Evolutionary conservation across 345 rosid species (phyloP), one percentile per base, ranked within the genome.

Genomic region (Salix udensis): DNA sequence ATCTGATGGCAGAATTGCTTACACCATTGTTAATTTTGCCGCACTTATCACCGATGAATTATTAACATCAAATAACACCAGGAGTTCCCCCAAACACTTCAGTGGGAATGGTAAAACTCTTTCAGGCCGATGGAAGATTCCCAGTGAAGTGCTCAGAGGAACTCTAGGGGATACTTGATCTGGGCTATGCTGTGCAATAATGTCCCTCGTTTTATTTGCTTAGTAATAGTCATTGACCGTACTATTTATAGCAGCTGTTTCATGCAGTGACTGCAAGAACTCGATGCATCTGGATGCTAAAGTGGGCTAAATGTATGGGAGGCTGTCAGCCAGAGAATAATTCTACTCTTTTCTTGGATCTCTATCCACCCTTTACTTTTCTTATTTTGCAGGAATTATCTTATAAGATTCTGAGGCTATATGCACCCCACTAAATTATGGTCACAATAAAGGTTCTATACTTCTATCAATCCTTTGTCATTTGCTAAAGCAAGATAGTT

Each of bases 61-160:
- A 40, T 9, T 9, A 9, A 40, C 44, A 67, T 39, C 70, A 77
- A 71, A 71, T 65, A 71, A 71, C 70, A 76, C 82, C 83, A 52
- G 46, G 87, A 89, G 92, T 84, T 86, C 88, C 87, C 86, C 88
- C 87, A 87, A 86, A 87, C 92, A 86, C 84, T 89, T 86, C 86
- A 86, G 81, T 80, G 55, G 75, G 77, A 31, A 68, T 6, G 19
- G 7, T 42, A 44, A 6, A n/a, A 9, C 42, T 8, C 42, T 39
- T 24, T 42, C 6, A 2, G 44, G 34, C 2, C 26, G 11, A 6
- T 23, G 4, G 9, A 12, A 40, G 39, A 34, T 28, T 68, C 72
- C 75, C 79, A 77, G 21, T 85, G 88, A 88, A 85, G 87, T 85
- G 85, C 23, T 81, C 81, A 16, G 28, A 73, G 81, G 85, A 83